Evolutionary conservation across 2,329 filamentous ascomycete species (phyloP), one percentile per base, ranked within the genome.

Genomic region (Alternaria viburni): DNA sequence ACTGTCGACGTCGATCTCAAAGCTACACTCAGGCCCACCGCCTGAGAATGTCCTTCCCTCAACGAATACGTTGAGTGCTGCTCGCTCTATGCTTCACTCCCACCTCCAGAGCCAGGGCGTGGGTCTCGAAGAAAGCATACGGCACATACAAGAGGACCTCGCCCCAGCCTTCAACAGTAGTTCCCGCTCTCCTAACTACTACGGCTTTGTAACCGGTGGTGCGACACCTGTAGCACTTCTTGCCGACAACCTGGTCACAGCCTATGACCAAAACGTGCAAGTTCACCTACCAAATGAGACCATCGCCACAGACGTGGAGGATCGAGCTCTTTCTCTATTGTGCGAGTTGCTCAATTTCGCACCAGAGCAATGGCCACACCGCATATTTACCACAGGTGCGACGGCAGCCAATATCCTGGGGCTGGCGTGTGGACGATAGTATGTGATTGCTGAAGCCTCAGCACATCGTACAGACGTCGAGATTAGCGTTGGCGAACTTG

Each of bases 121-220:
- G 3, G 85, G 86, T 13, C 72, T 83, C 13, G 71, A 79, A 64
- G 71, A 74, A 32, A 80, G 81, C 6, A 76, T 81, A 49, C 66
- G 74, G 7, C 85, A 87, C 68, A 70, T 87, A 4, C 67, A 78
- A 6, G 65, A 80, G 7, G 83, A 86, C 28, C 74, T 87, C 7
- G 76, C 77, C 4, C 84, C 84, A 7, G 91, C 86, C 1, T 85
- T 96, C 62, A 93, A 90, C 70, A 86, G 84, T 15, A 87, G 88
- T 72, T 89, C 88, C 68, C 85, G 74, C 28, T 80, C 79, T 10
- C 69, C 77, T 21, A 74, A 76, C 15, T 80, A 96, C 83, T 96
- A 93, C 78, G 94, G 93, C 62, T 97, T 97, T 77, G 91, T 97
- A 6, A 97, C 90, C 0, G 95, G 95, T 47, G 91, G 93, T 13